These are phyloP conservation scores for Didymella keratinophila DNA, from an alignment of 2,329 filamentous ascomycete species.

Conservation along the genomic window DNA sequence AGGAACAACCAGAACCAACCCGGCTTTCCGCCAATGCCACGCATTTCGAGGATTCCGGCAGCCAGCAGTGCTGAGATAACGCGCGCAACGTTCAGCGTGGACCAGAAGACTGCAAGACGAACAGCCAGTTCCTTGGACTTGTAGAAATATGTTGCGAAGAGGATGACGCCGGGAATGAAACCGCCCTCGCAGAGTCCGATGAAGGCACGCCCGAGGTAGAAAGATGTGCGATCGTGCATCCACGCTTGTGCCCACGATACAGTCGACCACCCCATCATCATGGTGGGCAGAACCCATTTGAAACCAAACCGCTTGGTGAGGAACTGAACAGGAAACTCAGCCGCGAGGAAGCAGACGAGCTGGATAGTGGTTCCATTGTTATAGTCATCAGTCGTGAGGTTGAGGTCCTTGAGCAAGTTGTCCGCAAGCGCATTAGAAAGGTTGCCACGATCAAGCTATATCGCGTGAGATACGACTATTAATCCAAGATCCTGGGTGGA, in stretches of 20 bases:
- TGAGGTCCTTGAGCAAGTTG: slow-evolving; percentile 41
- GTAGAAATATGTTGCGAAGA: slow-evolving; percentile 79
- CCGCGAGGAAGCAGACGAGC: slow-evolving; percentile 79
- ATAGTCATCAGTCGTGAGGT: slow-evolving; percentile 44
- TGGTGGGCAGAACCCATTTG: slow-evolving; percentile 52
- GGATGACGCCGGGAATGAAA: slow-evolving; percentile 69
- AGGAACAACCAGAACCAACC: slow-evolving; percentile 65
- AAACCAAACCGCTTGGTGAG: slow-evolving; percentile 56
- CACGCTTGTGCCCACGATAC: slow-evolving; percentile 72
- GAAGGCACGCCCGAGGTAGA: slow-evolving; percentile 52
- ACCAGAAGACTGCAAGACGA: slow-evolving; percentile 75
- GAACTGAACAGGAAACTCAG: slow-evolving; percentile 55
- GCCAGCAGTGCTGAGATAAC: slow-evolving; percentile 64
- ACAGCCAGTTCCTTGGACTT: slow-evolving; percentile 72
- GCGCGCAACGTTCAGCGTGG: slow-evolving; percentile 64
- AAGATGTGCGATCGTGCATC: slow-evolving; percentile 58
- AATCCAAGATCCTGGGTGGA: neutral
- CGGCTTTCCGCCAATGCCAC: slow-evolving; percentile 57
- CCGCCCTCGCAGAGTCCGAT: slow-evolving; percentile 55
- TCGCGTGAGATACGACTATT: neutral
- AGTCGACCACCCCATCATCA: slow-evolving; percentile 55
- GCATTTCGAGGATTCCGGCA: slow-evolving; percentile 61
- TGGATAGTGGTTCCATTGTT: slow-evolving; percentile 63
- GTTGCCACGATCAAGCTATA: slow-evolving; percentile 58
- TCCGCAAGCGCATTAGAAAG: slow-evolving; percentile 47